These are phyloP conservation scores for Royoungia palumana DNA, from an alignment of 768 basidiomycete species.

Conservation along the genomic window DNA sequence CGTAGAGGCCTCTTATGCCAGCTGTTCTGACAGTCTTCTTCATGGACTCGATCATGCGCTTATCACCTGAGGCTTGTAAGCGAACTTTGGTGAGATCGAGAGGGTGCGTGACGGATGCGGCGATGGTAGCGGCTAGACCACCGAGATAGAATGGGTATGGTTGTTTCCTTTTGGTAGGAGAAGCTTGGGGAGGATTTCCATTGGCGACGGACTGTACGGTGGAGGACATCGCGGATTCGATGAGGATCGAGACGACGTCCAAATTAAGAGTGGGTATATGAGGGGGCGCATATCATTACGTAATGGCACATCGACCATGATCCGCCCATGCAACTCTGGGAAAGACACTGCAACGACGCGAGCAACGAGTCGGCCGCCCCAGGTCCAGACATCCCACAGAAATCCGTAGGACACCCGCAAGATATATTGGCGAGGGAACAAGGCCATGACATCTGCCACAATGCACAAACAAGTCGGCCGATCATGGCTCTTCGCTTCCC, in stretches of 20 bases:
- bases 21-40: constrained; percentile 80
- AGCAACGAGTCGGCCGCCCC: no score
- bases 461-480: no score
- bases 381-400: no score
- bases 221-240: constrained; percentile 15
- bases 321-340: no score
- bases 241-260: not conserved
- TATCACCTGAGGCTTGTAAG: constrained; percentile 88
- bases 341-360: no score
- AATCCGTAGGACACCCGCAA: no score
- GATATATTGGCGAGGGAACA: no score
- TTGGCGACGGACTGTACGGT: constrained; percentile 10
- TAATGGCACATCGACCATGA: no score
- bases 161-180: constrained; percentile 45
- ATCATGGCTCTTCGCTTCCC: no score
- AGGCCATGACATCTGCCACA: no score
- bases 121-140: constrained; percentile 83
- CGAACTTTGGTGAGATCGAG: constrained; percentile 90
- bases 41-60: constrained; percentile 82
- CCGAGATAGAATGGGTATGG: constrained; percentile 88
- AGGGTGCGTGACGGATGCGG: constrained; percentile 86
- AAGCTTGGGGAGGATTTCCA: constrained; percentile 5
- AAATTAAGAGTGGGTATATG: constrained; percentile 10
- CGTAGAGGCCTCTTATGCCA: constrained; percentile 70
- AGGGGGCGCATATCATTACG: not conserved